These are phyloP conservation scores for Ocimum tenuiflorum DNA, from an alignment of 257 asterid species.

Conservation along the genomic window DNA sequence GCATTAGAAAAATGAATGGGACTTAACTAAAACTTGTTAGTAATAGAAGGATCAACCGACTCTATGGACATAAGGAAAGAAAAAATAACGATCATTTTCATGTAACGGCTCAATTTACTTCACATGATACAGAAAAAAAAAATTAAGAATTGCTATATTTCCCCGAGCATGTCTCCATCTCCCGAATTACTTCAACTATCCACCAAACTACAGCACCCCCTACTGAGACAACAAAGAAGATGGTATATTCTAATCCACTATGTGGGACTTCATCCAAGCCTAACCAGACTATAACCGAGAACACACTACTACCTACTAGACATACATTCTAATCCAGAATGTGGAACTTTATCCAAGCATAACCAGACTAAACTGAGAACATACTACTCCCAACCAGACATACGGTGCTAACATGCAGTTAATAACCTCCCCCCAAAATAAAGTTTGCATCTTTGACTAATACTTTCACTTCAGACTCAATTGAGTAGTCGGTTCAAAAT, in stretches of 20 bases:
- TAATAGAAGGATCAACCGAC: constrained; percentile 11
- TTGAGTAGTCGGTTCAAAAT: not conserved
- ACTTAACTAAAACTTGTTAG: too few species aligned
- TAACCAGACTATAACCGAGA: not conserved
- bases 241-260: not conserved
- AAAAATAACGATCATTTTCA: not conserved
- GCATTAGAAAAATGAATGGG: not conserved
- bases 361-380: too few species aligned
- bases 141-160: not conserved
- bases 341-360: too few species aligned
- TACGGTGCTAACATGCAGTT: not conserved
- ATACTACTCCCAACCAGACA: not conserved
- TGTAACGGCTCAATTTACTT: constrained; percentile 1
- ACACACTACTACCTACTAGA: too few species aligned
- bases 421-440: not conserved
- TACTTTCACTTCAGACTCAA: not conserved
- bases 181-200: not conserved
- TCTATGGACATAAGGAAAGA: not conserved
- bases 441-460: not conserved
- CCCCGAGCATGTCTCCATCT: not conserved
- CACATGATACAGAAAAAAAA: not conserved
- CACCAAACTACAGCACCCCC: not conserved
- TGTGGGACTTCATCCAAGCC: not conserved
- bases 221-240: not conserved
- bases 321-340: too few species aligned